Conservation (phyloP, 2,329 filamentous ascomycete genomes). For the Aotearoamyces nothofagi region DNA sequence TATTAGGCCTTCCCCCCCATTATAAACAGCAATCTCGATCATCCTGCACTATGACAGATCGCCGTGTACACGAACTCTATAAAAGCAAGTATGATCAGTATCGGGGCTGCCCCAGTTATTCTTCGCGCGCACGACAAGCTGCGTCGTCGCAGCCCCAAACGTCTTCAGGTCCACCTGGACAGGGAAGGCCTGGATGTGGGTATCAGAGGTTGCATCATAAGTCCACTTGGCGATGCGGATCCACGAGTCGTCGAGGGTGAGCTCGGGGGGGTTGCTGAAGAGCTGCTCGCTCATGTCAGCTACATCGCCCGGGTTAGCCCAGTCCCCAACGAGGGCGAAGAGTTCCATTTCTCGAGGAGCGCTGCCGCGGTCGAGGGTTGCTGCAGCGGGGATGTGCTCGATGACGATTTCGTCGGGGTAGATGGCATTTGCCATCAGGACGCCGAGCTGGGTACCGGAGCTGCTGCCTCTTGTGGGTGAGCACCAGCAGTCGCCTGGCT, state of each 20-base stretch:
- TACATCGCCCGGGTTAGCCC: slow-evolving; percentile 22
- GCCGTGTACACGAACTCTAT: slow-evolving; percentile 44
- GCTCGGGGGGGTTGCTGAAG: slow-evolving; percentile 18
- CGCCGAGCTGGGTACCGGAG: slow-evolving; percentile 44
- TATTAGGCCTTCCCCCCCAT: no score
- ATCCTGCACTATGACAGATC: no score
- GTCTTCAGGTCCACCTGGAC: slow-evolving; percentile 33
- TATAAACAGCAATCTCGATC: no score
- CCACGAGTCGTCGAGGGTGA: slow-evolving; percentile 25
- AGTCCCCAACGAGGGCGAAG: slow-evolving; percentile 43
- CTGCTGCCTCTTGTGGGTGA: slow-evolving; percentile 30
- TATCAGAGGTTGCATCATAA: slow-evolving; percentile 28
- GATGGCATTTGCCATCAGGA: slow-evolving; percentile 41
- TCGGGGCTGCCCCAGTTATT: slow-evolving; percentile 38
- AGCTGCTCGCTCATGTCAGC: slow-evolving; percentile 25
- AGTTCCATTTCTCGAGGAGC: slow-evolving; percentile 57
- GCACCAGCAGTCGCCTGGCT: slow-evolving; percentile 83
- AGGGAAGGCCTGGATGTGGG: slow-evolving; percentile 33
- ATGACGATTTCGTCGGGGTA: slow-evolving; percentile 55
- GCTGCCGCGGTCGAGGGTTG: slow-evolving; percentile 43
- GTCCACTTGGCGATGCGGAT: slow-evolving; percentile 41
- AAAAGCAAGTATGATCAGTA: slow-evolving; percentile 46
- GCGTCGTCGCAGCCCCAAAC: slow-evolving; percentile 31
- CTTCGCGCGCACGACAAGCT: slow-evolving; percentile 36
- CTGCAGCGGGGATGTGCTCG: slow-evolving; percentile 51